Base-by-base conservation (phyloP, 202 grass and related monocot species). In the Setaria italica region DNA sequence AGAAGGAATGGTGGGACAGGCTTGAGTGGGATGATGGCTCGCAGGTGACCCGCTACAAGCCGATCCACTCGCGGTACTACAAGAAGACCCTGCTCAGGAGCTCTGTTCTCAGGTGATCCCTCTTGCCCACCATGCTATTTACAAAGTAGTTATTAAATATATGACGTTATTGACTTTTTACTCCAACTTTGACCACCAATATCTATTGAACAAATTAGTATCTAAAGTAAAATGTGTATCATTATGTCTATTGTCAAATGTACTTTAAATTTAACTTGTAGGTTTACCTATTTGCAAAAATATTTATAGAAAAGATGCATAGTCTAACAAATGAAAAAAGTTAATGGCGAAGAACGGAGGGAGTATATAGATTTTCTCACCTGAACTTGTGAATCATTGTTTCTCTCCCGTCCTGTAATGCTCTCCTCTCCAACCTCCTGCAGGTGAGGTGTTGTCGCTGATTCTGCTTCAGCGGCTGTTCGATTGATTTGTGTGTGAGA, bases 1-100 rank as follows among this genome's bases (percentile, higher is more conserved):
- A 82, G 55, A 72, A 82, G 68, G 55, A 82, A 5, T 82, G 80
- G 80, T 82, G 81, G 81, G 57, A 83, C 0, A 83, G 11, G 3
- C 30, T 74, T 0, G 69, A 41, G 55, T 50, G 55, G 67, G 42
- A 62, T 0, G 54, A 14, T 35, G 17, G 11, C 30, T 10, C 3
- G 0, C 70, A 14, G 0, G 7, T 20, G 1, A 1, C 1, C 25
- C 60, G 29, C 6, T 85, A 77, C 25, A 20, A 34, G 17, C 62
- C 16, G 2, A 7, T 5, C 25, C 29, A 46, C 37, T 14, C 73
- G 2, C 10, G 3, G 1, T 59, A 68, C 34, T 77, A 69, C 20
- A 85, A 85, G 73, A 48, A 69, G 16, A 63, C 35, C 15, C 0
- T 77, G 6, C 62, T 65, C 19, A 77, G 37, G 53, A 14, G 37